phyloP scores from a whole-genome alignment of 1,284 basidiomycete genomes.

The Cerrena zonata region DNA sequence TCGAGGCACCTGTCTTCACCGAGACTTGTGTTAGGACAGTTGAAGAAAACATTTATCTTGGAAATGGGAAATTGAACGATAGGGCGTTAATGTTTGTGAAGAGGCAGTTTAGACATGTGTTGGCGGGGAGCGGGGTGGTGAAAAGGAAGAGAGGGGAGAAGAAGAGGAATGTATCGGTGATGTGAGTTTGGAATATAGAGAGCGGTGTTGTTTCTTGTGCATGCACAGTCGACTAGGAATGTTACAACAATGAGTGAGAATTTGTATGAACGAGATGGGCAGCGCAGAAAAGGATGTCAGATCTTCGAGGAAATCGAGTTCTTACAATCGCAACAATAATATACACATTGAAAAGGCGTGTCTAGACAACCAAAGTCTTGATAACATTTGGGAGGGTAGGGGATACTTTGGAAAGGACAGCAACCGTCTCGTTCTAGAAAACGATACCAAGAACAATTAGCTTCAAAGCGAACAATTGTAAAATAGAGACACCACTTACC shows the following conservation, averaged over 20 bases:
- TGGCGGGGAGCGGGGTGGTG: neutral
- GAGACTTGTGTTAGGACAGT: neutral
- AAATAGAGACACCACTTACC: constrained; percentile 26
- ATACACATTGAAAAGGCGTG: too few species aligned
- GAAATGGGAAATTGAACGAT: neutral
- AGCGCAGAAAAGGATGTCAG: too few species aligned
- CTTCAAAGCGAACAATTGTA: neutral
- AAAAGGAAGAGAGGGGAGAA: neutral
- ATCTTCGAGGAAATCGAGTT: too few species aligned
- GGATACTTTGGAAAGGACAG: constrained; percentile 10
- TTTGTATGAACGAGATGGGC: too few species aligned
- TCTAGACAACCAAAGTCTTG: too few species aligned
- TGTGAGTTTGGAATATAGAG: too few species aligned
- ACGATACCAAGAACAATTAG: constrained; percentile 1
- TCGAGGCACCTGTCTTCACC: neutral
- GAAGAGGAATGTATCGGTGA: too few species aligned
- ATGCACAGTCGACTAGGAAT: too few species aligned
- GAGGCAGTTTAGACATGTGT: neutral
- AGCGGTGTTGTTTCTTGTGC: too few species aligned
- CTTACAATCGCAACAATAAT: too few species aligned
- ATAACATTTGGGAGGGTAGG: too few species aligned
- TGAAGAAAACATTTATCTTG: neutral
- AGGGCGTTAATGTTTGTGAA: neutral
- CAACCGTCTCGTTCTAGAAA: constrained; percentile 14
- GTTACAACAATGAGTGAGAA: too few species aligned